Percentiles rank a stretch among this genome's conserved stretches.
phyloP scores from a whole-genome alignment of 768 basidiomycete species.

The Leccinum subgranulosum region DNA sequence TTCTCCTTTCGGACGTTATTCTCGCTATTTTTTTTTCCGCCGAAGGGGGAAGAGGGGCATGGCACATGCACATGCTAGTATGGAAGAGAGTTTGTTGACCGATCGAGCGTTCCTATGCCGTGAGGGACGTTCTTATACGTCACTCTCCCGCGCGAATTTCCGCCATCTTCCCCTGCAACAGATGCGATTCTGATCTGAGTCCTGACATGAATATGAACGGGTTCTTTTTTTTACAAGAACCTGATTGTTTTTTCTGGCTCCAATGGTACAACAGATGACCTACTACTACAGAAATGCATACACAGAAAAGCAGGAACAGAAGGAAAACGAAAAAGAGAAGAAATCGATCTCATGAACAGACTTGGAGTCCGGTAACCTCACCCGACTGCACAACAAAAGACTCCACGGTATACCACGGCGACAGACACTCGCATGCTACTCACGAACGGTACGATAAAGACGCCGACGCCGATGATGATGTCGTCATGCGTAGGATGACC shows the following conservation, averaged over 20 bases:
- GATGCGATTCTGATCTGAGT: not conserved
- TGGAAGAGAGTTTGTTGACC: not conserved
- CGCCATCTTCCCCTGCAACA: not conserved
- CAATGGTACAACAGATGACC: slow-evolving; percentile 1
- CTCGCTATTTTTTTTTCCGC: not conserved
- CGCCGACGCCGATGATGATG: slow-evolving; percentile 8
- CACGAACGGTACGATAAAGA: not conserved
- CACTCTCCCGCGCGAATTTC: not conserved
- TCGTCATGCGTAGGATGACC: slow-evolving; percentile 64
- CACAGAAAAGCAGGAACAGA: not conserved
- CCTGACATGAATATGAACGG: not conserved
- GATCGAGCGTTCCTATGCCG: not conserved
- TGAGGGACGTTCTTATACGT: slow-evolving; percentile 1
- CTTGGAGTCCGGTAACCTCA: not conserved
- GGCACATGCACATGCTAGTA: not conserved
- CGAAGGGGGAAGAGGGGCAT: not conserved
- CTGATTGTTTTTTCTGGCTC: not conserved
- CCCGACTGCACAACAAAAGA: not conserved
- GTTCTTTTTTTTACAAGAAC: not conserved
- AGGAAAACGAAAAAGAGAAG: not conserved
- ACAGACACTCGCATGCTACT: not conserved
- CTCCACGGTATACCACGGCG: not conserved
- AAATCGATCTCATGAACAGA: not conserved
- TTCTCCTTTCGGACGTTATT: not conserved
- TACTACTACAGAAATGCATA: not conserved